Evolutionary conservation across 1,139 yeast genomes (phyloP).

Genomic region (Ogataea hybrid): DNA sequence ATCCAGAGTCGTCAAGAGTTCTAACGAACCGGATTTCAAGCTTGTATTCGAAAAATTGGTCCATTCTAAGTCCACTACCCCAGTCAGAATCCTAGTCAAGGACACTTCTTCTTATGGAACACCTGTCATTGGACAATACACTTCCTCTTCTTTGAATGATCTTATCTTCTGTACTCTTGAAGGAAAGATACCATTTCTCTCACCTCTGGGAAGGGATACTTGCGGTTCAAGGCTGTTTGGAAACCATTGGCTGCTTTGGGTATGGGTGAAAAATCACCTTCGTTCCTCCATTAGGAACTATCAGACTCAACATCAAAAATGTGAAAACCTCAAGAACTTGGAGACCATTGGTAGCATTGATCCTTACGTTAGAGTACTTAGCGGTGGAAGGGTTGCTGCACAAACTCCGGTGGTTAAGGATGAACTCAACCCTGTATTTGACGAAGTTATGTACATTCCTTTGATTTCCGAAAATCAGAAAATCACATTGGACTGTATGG

Average conservation of each 20-base stretch:
- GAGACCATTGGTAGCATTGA: conserved; percentile 70
- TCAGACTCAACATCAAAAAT: conserved; percentile 59
- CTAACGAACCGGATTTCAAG: conserved; percentile 73
- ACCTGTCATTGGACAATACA: conserved; percentile 50
- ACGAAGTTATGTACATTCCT: conserved; percentile 61
- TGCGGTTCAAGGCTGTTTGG: conserved; percentile 61
- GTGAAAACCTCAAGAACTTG: conserved; percentile 54
- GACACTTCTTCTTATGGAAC: conserved; percentile 51
- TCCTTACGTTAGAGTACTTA: conserved; percentile 61
- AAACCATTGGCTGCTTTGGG: conserved; percentile 66
- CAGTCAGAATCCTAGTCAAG: conserved; percentile 52
- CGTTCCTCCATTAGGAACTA: conserved; percentile 63
- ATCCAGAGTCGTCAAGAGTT: conserved; percentile 60
- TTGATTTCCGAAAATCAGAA: conserved; percentile 61
- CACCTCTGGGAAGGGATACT: conserved; percentile 49
- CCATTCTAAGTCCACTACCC: conserved; percentile 56
- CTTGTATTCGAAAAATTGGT: conserved; percentile 59
- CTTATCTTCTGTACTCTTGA: conserved; percentile 52
- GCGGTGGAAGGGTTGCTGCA: conserved; percentile 57
- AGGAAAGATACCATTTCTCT: conserved; percentile 47
- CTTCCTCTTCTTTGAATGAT: conserved; percentile 49
- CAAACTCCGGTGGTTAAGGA: conserved; percentile 56
- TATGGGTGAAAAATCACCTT: conserved; percentile 42
- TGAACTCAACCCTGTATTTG: conserved; percentile 54
- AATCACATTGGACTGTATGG: conserved; percentile 57